Conservation (phyloP, 352 stramenopile species). For the Pythium chondricola region DNA sequence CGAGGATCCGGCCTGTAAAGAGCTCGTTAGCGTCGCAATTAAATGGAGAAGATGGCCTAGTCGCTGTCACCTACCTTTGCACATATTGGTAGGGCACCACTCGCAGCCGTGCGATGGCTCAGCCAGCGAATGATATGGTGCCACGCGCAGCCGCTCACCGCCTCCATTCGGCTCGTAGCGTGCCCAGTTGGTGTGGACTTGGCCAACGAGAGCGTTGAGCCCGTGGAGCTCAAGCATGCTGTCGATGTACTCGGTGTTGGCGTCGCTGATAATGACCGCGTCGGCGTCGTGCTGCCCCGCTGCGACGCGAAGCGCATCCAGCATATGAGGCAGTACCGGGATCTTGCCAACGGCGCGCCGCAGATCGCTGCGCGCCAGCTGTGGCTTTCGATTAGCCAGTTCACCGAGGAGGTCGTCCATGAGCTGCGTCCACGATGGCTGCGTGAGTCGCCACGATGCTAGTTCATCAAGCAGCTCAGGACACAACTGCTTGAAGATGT, state of each 20-base stretch:
- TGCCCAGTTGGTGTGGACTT: conserved; percentile 56
- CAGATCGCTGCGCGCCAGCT: conserved; percentile 31
- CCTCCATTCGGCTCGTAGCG: conserved; percentile 21
- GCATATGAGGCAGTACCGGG: conserved; percentile 56
- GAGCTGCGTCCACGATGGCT: conserved; percentile 51
- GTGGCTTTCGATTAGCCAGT: conserved; percentile 32
- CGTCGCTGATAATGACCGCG: conserved; percentile 72
- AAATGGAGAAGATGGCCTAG: too few species aligned
- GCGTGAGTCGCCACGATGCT: conserved; percentile 10
- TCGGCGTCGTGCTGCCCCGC: conserved; percentile 30
- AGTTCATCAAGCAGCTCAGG: conserved; percentile 46
- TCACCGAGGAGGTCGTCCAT: conserved; percentile 58
- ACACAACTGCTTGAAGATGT: conserved; percentile 62
- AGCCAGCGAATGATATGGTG: conserved; percentile 40
- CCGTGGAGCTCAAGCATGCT: conserved; percentile 52
- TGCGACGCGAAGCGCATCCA: conserved; percentile 52
- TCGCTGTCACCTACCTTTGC: conserved; percentile 45
- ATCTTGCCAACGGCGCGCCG: conserved; percentile 36
- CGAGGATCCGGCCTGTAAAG: conserved; percentile 38
- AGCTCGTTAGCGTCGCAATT: too few species aligned
- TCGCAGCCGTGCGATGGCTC: conserved; percentile 41
- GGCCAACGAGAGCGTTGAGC: conserved; percentile 25
- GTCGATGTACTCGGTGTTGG: conserved; percentile 75
- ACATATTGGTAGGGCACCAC: conserved; percentile 73
- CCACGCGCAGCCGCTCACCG: conserved; percentile 33